Evolutionary conservation across 345 rosid genomes (phyloP).

Genomic region (Populus tremula): DNA sequence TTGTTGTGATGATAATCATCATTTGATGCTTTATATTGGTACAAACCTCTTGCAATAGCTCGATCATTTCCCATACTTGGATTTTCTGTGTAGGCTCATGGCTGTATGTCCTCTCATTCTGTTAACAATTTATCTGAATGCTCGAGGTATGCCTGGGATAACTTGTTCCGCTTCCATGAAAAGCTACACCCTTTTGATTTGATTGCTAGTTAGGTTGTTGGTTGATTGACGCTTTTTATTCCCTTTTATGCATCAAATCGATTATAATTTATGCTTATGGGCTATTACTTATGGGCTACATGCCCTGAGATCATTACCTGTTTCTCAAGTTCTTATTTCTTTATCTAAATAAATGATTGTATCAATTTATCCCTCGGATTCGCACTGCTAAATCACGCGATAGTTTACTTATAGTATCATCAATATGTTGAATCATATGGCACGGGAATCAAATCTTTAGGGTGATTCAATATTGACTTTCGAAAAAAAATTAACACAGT

Average conservation of each 20-base stretch:
- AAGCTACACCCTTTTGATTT: background rate
- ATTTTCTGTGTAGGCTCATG: background rate
- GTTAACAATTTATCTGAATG: background rate
- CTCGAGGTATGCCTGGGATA: background rate
- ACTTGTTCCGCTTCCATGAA: background rate
- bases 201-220: background rate
- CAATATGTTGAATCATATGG: background rate
- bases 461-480: no score
- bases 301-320: background rate
- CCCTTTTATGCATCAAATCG: background rate
- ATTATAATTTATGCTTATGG: background rate
- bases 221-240: background rate
- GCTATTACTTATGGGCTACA: background rate
- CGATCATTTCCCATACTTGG: background rate
- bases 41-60: constrained; percentile 8
- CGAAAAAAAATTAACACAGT: no score
- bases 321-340: background rate
- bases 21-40: constrained; percentile 9
- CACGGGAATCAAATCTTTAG: background rate
- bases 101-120: background rate
- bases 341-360: background rate
- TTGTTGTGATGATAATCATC: constrained; percentile 1
- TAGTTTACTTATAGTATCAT: background rate
- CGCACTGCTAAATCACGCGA: background rate
- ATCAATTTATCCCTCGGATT: background rate